Base-by-base conservation (phyloP, 257 asterid species). In the Solanum ossicruentum region DNA sequence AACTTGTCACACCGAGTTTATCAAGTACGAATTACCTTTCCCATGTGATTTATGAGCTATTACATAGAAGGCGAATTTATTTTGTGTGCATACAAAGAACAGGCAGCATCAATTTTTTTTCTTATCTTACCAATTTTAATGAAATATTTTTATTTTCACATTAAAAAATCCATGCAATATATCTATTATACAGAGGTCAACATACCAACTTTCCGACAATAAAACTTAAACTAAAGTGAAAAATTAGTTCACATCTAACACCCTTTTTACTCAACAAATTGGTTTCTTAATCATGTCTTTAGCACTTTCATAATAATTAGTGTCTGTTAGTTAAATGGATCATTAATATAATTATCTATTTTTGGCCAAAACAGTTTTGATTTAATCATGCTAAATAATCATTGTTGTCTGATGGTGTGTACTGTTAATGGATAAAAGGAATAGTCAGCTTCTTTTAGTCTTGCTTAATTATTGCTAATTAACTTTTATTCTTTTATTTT, bases 381-480 rank as follows among this genome's bases (percentile, higher is more conserved):
- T 21, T 52, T 56, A 69, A 60, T 85, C 54, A 72, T 63, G 71
- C 47, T 61, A 58, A 23, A 84, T 83, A 55, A 32, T 80, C 67
- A 71, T 10, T 39, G 80, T 82, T 89, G 92, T 88, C 91, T 85
- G 90, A 87, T 85, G 88, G 90, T 79, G 79, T 79, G 79, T 39
- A 71, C 41, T 57, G 49, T 1, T 21, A 9, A 21, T 63, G 83
- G 87, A 84, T 87, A 79, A 67, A 83, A 84, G 84, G 80, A 81
- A 36, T 36, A 88, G 89, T 91, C 61, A 87, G 84, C 52, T 83
- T 84, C 36, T 52, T 73, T 17, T 1, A 84, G 32, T 57, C 11
- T 73, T 55, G 69, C 66, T 39, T 71, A 39, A 70, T 70, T 39
- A 56, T 26, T 32, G 66, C 69, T 63, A 43, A 67, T 65, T 73